These are phyloP conservation scores for Aspergillus costaricaensis DNA, from an alignment of 2,329 filamentous ascomycete species.

Conservation along the genomic window DNA sequence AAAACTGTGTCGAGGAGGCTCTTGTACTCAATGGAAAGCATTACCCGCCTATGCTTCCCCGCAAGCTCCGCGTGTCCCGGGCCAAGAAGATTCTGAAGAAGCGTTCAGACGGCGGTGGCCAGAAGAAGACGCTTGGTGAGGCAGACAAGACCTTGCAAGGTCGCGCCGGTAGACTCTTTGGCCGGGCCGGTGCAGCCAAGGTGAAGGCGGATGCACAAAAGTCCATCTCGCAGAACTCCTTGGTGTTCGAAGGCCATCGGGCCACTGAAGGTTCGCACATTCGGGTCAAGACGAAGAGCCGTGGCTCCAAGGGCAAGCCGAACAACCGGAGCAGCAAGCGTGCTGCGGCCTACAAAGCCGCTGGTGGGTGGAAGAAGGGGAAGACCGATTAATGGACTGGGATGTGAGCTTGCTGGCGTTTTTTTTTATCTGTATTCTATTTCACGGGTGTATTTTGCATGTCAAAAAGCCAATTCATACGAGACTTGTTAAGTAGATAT, in stretches of 20 bases:
- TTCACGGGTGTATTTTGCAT: neutral
- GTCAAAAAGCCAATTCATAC: neutral
- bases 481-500: neutral
- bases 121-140: conserved; percentile 28
- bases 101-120: conserved; percentile 21
- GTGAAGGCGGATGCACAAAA: conserved; percentile 32
- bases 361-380: conserved; percentile 35
- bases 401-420: neutral
- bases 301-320: conserved; percentile 43
- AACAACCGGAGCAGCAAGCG: conserved; percentile 46
- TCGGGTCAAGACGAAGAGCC: conserved; percentile 42
- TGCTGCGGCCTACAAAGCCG: conserved; percentile 46
- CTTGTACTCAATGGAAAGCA: conserved; percentile 86
- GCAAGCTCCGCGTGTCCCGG: conserved; percentile 79
- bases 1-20: conserved; percentile 86
- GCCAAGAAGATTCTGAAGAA: conserved; percentile 69
- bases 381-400: conserved; percentile 16
- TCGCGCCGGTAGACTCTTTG: conserved; percentile 42
- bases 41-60: conserved; percentile 90
- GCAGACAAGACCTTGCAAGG: conserved; percentile 41
- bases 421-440: conserved; percentile 1
- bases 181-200: conserved; percentile 42
- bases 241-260: conserved; percentile 50
- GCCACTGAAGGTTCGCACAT: conserved; percentile 37
- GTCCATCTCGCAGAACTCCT: conserved; percentile 34